These are phyloP conservation scores for Chernovozyma aurita DNA, from an alignment of 1,139 yeast genomes.

Conservation along the genomic window DNA sequence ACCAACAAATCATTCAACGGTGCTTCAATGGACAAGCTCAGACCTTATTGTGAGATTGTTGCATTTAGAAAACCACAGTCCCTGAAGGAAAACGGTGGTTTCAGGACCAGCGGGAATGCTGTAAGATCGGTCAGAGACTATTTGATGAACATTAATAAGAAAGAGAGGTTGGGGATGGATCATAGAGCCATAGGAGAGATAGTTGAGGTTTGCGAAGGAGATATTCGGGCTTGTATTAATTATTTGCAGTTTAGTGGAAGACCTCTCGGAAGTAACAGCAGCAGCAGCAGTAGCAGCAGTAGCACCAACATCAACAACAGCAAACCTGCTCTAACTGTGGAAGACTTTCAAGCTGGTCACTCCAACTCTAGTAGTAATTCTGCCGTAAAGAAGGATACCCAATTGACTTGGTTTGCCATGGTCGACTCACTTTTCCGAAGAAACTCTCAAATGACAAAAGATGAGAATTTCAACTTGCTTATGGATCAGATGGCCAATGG, in stretches of 20 bases:
- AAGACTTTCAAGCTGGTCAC: neutral
- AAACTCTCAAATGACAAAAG: constrained; percentile 42
- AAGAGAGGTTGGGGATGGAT: constrained; percentile 31
- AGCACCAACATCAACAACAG: neutral
- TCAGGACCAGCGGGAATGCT: constrained; percentile 31
- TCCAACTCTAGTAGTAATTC: neutral
- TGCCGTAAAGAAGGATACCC: constrained; percentile 41
- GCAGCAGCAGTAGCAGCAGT: too few species aligned
- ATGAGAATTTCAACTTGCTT: constrained; percentile 43
- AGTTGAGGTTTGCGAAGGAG: constrained; percentile 73
- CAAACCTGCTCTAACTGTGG: neutral
- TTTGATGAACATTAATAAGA: constrained; percentile 27
- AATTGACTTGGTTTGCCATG: constrained; percentile 56
- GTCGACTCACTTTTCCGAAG: constrained; percentile 53
- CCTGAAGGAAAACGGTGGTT: constrained; percentile 36
- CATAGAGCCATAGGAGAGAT: constrained; percentile 43
- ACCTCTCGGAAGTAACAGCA: too few species aligned
- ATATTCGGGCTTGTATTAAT: constrained; percentile 81
- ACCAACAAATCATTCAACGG: constrained; percentile 7
- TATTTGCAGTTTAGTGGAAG: constrained; percentile 58
- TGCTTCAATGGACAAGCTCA: constrained; percentile 55
- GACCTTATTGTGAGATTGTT: constrained; percentile 70
- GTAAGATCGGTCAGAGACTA: constrained; percentile 38
- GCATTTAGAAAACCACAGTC: constrained; percentile 56
- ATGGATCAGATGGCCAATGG: constrained; percentile 31